Conservation (phyloP, 2,329 filamentous ascomycete genomes). For the Pseudocercospora crystallina region DNA sequence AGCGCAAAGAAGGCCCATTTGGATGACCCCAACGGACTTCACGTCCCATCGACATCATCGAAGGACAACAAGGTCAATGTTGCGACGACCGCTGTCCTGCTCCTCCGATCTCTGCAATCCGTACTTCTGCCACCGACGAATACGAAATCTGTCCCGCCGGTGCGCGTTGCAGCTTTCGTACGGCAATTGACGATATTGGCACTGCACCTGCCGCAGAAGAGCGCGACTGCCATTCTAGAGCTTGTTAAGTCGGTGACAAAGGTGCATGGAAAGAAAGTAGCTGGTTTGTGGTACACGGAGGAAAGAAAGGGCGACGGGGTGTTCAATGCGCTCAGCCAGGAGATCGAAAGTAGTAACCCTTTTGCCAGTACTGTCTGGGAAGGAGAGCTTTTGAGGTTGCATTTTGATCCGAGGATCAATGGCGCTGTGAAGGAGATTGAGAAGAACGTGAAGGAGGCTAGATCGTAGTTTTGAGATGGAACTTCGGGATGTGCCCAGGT, state of each 20-base stretch:
- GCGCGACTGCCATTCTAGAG: constrained; percentile 73
- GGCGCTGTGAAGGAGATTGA: constrained; percentile 54
- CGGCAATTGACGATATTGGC: constrained; percentile 84
- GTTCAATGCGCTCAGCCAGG: constrained; percentile 71
- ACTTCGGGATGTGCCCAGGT: too few relatives aligned
- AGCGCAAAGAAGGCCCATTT: constrained; percentile 70
- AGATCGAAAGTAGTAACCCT: constrained; percentile 83
- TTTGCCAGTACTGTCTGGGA: constrained; percentile 93
- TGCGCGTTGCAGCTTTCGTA: constrained; percentile 85
- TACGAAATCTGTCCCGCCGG: constrained; percentile 72
- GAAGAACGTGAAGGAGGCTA: constrained; percentile 24
- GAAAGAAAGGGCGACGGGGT: constrained; percentile 88
- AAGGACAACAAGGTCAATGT: constrained; percentile 74
- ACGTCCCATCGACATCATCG: constrained; percentile 43
- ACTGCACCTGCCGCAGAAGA: constrained; percentile 89
- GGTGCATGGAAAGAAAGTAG: constrained; percentile 78
- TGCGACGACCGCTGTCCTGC: constrained; percentile 88
- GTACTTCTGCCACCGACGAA: constrained; percentile 75
- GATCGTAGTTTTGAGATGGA: constrained; percentile 2
- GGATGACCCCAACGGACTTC: constrained; percentile 56
- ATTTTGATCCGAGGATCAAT: constrained; percentile 83
- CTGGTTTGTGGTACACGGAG: constrained; percentile 89
- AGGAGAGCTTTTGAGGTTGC: constrained; percentile 77
- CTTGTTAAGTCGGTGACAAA: constrained; percentile 76
- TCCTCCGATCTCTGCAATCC: constrained; percentile 81